Evolutionary conservation across 441 rosid species (phyloP), one percentile per base, ranked within the genome.

Genomic region (Bocquillonia castaneifolia): DNA sequence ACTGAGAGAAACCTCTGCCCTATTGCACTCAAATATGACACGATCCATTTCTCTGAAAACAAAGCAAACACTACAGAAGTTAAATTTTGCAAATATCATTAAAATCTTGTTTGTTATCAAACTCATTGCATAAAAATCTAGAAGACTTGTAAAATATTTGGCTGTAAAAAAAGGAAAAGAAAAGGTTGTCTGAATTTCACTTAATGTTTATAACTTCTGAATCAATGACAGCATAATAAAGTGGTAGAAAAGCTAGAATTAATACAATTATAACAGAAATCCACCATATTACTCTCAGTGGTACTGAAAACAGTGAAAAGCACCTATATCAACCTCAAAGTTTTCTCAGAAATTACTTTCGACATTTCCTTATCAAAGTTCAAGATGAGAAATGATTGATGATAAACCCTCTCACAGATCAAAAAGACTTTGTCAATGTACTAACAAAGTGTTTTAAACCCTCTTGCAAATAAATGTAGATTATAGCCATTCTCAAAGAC

Each of bases 1-100:
- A 90, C 59, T 28, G 90, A 87, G 34, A 83, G 85, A 80, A 92
- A 84, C 79, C 84, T 90, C 85, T 83, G 89, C 74, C 95, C 93
- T 74, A 87, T 85, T 69, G 85, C 86, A 78, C 88, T 78, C 65
- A 95, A 86, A 68, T 88, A 92, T 57, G 87, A 81, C 52, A 88
- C 92, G 65, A 92, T 84, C 84, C 82, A 88, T 78, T 85, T 85
- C 80, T 92, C 99, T 90, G 92, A 69, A 85, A 70, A 72, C 26
- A 76, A 52, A 71, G 37, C 58, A 64, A 76, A 71, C 56, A 60
- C 76, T 65, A 1, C 2, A 10, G 15, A 39, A 45, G 57, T 62
- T 56, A 55, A 50, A 45, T 10, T 10, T 8, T 40, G 32, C 20
- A 70, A 70, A 45, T 12, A 37, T 39, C 48, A 59, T 39, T 0